Conservation (phyloP, 1,284 basidiomycete genomes). For the Sporisorium reilianum region DNA sequence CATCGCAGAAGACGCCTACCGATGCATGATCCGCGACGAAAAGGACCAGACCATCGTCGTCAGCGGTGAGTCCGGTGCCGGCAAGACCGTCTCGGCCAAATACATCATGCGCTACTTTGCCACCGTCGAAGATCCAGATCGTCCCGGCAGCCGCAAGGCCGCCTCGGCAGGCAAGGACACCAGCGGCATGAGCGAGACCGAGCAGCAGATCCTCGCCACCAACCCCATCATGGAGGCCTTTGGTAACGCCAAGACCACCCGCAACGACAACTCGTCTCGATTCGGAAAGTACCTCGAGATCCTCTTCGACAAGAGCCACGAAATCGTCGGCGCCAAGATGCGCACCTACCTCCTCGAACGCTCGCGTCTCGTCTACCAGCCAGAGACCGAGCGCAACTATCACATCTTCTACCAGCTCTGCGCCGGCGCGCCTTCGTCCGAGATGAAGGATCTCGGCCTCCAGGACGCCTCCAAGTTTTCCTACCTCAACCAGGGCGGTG, state of each 20-base stretch:
- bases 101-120: constrained; percentile 99
- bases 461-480: constrained; percentile 87
- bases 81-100: constrained; percentile 99
- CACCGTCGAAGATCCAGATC: constrained; percentile 88
- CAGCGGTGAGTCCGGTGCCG: constrained; percentile 98
- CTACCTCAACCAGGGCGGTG: constrained; percentile 93
- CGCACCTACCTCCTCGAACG: constrained; percentile 97
- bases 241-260: constrained; percentile 98
- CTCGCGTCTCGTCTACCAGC: constrained; percentile 96
- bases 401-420: constrained; percentile 99
- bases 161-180: constrained; percentile 73
- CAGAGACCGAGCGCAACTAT: constrained; percentile 91
- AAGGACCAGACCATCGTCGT: constrained; percentile 99
- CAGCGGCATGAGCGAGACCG: constrained; percentile 87
- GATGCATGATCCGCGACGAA: constrained; percentile 93
- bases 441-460: constrained; percentile 92
- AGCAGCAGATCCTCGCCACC: constrained; percentile 95
- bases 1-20: constrained; percentile 98
- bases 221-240: constrained; percentile 99
- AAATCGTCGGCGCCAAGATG: constrained; percentile 97
- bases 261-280: constrained; percentile 98
- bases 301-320: constrained; percentile 91
- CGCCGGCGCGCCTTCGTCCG: constrained; percentile 92
- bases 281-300: constrained; percentile 99
- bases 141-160: constrained; percentile 63